phyloP scores from a whole-genome alignment of 225 moss, liverwort and hornwort species.

The Takakia lepidozioides region DNA sequence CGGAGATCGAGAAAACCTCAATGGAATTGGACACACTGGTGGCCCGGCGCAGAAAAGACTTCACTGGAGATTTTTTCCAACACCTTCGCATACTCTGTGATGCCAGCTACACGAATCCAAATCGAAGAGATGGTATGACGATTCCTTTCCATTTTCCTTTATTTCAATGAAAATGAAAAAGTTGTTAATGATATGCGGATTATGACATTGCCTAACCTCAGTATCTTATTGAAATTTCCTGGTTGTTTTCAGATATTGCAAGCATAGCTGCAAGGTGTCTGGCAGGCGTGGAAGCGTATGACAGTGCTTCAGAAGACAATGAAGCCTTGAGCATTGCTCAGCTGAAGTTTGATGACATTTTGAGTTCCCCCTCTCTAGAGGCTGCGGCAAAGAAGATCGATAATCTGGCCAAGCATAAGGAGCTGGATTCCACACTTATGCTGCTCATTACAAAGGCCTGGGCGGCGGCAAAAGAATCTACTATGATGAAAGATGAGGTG shows the following conservation, averaged over 20 bases:
- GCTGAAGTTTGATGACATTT: conserved; percentile 73
- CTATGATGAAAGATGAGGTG: conserved; percentile 97
- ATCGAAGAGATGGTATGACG: conserved; percentile 40
- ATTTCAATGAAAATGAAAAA: not conserved
- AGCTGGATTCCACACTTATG: conserved; percentile 91
- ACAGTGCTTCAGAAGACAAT: conserved; percentile 50
- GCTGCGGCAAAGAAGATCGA: conserved; percentile 84
- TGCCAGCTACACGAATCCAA: conserved; percentile 51
- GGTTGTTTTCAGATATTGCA: conserved; percentile 45
- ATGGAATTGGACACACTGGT: conserved; percentile 57
- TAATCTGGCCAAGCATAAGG: conserved; percentile 65
- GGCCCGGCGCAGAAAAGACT: conserved; percentile 64
- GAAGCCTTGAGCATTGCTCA: conserved; percentile 50
- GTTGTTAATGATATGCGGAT: not conserved
- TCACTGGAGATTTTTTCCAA: conserved; percentile 82
- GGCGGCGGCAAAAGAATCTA: conserved; percentile 95
- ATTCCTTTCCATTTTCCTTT: not conserved
- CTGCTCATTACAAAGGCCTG: conserved; percentile 94
- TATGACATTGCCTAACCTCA: not conserved
- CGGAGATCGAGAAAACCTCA: conserved; percentile 40
- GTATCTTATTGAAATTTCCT: not conserved
- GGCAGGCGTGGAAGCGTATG: conserved; percentile 65
- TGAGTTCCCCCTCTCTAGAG: conserved; percentile 75
- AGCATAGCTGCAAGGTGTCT: conserved; percentile 69
- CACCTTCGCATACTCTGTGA: conserved; percentile 75